These are phyloP conservation scores for Suhomyces xylopsoci DNA, from an alignment of 805 yeast species.

Conservation along the genomic window DNA sequence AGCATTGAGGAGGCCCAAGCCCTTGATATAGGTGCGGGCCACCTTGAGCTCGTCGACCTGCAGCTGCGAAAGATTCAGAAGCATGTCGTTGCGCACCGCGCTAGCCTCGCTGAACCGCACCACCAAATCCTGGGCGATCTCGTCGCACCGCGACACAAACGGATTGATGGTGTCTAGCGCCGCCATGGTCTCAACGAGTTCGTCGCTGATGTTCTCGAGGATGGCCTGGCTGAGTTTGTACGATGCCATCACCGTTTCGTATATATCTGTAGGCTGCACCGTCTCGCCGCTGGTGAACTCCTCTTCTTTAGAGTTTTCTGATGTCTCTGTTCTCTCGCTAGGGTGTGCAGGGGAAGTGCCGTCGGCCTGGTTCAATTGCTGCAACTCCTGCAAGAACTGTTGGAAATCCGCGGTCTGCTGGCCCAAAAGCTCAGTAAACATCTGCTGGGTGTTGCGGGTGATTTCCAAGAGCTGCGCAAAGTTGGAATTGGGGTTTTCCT, in stretches of 20 bases:
- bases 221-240: slow-evolving; percentile 29
- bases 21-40: slow-evolving; percentile 23
- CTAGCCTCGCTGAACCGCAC: slow-evolving; percentile 14
- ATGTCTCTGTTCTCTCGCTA: background rate
- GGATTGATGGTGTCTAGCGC: slow-evolving; percentile 15
- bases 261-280: slow-evolving; percentile 34
- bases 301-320: slow-evolving; percentile 3
- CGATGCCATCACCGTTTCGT: slow-evolving; percentile 30
- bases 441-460: slow-evolving; percentile 14
- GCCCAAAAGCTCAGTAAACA: slow-evolving; percentile 24
- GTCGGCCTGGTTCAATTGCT: slow-evolving; percentile 2
- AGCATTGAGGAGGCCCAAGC: slow-evolving; percentile 24
- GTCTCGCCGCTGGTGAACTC: slow-evolving; percentile 21
- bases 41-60: slow-evolving; percentile 33
- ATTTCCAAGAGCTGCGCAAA: slow-evolving; percentile 14
- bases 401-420: slow-evolving; percentile 25
- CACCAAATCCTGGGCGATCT: slow-evolving; percentile 17
- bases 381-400: slow-evolving; percentile 23
- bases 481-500: slow-evolving; percentile 15
- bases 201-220: slow-evolving; percentile 22
- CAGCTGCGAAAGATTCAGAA: slow-evolving; percentile 24
- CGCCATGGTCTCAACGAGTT: slow-evolving; percentile 4
- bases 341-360: background rate
- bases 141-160: slow-evolving; percentile 18
- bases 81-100: slow-evolving; percentile 15